phyloP scores from a whole-genome alignment of 2,329 filamentous ascomycete genomes.

The Chaetomiaceae sp. region DNA sequence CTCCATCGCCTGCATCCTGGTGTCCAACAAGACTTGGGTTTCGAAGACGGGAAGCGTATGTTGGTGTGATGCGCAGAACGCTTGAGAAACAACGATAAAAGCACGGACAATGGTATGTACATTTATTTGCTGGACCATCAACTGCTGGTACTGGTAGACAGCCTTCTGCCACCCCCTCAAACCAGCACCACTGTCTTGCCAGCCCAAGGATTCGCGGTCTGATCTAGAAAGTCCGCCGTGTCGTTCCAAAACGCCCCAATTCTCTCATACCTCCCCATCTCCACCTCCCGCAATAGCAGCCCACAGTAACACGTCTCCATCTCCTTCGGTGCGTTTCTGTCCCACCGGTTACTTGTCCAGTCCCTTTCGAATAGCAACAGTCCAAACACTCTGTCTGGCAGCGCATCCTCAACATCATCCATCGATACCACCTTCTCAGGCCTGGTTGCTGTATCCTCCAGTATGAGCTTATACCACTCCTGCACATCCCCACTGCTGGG shows the following conservation, averaged over 20 bases:
- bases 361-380: slow-evolving; percentile 7
- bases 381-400: slow-evolving; percentile 7
- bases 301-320: slow-evolving; percentile 10
- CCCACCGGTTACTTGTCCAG: slow-evolving; percentile 8
- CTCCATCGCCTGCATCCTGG: no score
- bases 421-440: not conserved
- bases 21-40: no score
- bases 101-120: no score
- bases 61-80: no score
- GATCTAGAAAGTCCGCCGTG: not conserved
- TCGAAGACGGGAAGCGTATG: no score
- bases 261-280: slow-evolving; percentile 3
- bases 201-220: not conserved
- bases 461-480: slow-evolving; percentile 12
- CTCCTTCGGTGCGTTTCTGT: not conserved
- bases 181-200: not conserved
- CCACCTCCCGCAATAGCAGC: slow-evolving; percentile 1
- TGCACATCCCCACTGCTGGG: slow-evolving; percentile 7
- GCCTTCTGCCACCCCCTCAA: no score
- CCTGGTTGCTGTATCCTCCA: not conserved
- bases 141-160: no score
- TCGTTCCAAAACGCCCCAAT: slow-evolving; percentile 11
- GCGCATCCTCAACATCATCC: not conserved
- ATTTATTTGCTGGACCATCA: no score
- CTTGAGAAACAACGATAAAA: no score